Base-by-base conservation (phyloP, 2,329 filamentous ascomycete species). In the Claviceps paspali region DNA sequence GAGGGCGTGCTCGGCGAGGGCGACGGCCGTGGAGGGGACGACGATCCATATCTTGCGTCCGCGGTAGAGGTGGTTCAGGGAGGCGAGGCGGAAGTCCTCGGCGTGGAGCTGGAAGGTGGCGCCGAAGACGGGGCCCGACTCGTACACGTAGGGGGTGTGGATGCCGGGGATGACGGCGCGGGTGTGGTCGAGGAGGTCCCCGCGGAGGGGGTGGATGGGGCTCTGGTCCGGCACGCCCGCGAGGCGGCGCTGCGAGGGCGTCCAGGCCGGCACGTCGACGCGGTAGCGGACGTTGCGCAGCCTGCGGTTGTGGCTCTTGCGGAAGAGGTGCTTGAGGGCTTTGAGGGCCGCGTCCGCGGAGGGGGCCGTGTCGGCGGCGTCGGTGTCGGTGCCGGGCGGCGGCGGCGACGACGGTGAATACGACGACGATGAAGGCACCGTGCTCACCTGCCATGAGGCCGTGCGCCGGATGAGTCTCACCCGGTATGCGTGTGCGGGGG, bases 41-140 rank as follows among this genome's bases (percentile, higher is more conserved):
- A 60, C 54, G 10, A 61, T 51, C 57, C 57, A 61, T 12, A 61
- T 61, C 43, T 61, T 61, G 40, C 57, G 55, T 3, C 57, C 57
- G 34, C 52, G 53, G 47, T 61, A 61, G 3, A 61, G 45, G 26
- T 61, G 57, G 30, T 61, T 61, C 2, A 61, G 47, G 0, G 57
- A 61, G 5, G 56, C 51, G 8, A 61, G 48, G 7, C 57, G 53
- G 24, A 57, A 61, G 33, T 61, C 57, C 38, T 61, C 57, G n/a
- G 57, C 57, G 23, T 61, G 57, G 14, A 61, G 53, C 40, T 61
- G 57, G 24, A 61, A 61, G 5, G 54, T 60, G 6, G 57, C 57
- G 5, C 57, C 57, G 33, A 61, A 61, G 37, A 55, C 40, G 19
- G 56, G 49, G 0, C 53, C 57, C 12, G 57, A 60, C 40, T 61